Percentiles rank a stretch among this genome's conserved stretches.
Conservation (phyloP, 192 early-diverging fungal species). For the Coemansia sp. region DNA sequence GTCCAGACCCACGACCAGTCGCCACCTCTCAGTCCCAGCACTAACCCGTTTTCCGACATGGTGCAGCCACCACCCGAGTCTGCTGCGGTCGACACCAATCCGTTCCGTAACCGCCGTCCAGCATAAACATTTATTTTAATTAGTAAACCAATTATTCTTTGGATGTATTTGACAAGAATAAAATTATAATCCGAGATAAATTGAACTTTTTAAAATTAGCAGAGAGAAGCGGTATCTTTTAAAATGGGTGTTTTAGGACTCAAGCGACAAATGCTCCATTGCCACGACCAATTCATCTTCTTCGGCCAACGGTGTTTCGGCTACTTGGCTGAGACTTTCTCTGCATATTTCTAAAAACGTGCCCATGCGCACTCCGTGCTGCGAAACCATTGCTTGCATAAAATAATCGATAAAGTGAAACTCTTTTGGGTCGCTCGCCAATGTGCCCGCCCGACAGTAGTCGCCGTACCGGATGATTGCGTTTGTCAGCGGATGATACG, state of each 20-base stretch:
- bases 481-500: conserved; percentile 28
- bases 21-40: conserved; percentile 72
- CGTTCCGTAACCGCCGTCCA: background rate
- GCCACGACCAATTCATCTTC: conserved; percentile 25
- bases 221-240: background rate
- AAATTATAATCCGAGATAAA: background rate
- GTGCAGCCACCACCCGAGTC: background rate
- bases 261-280: conserved; percentile 22
- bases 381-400: conserved; percentile 35
- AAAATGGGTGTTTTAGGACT: background rate
- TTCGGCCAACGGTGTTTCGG: background rate
- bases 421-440: background rate
- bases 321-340: conserved; percentile 7
- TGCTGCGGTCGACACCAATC: background rate
- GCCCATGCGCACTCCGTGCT: conserved; percentile 34
- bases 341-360: conserved; percentile 30
- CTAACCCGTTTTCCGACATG: background rate
- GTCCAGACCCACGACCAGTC: conserved; percentile 87
- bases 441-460: background rate
- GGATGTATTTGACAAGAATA: conserved; percentile 1
- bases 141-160: background rate
- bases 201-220: too few relatives aligned
- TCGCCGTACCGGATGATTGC: conserved; percentile 24
- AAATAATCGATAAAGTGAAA: conserved; percentile 43
- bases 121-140: background rate